Base-by-base conservation (phyloP, 352 stramenopile species). In the Phytophthora quininea region DNA sequence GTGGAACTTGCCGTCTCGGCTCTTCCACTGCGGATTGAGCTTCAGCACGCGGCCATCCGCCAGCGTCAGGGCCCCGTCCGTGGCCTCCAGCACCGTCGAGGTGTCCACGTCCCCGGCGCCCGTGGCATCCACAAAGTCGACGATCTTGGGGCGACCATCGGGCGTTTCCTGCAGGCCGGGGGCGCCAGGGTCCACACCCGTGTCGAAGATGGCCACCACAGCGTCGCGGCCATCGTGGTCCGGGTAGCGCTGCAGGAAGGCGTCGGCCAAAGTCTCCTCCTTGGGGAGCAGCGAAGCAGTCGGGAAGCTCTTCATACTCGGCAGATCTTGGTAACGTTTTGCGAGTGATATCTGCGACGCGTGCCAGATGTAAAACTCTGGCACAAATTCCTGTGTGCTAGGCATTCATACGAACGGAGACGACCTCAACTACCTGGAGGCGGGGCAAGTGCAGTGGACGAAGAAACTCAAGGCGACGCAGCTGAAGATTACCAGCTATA, bases 61-160 rank as follows among this genome's bases (percentile, higher is more conserved):
- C 24, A 92, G 70, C 49, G 62, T 73, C 29, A 93, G 64, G 47
- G 66, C 51, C 35, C 76, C 82, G 38, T 96, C 80, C 42, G 79
- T 72, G 6, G 85, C 67, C 52, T 84, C 57, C 19, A 92, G 19
- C 11, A 86, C 60, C 0, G 71, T 83, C 9, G 84, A 91, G 58
- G 93, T 97, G 73, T 98, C 88, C 1, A 99, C 85, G 79, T 99
- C 97, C 33, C 96, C 96, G 7, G 87, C 77, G 42, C 82, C 97
- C 31, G 95, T 98, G 73, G 93, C 97, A 80, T 99, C 97, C 29
- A 98, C 83, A 46, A 99, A 80, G 75, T 98, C 93, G 12, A 99
- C 69, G 62, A 98, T 78, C 80, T 99, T 99, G 50, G 89, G 90
- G 24, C 86, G 80, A 9, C 93, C 93, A 74, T 97, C 89, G 8